These are phyloP conservation scores for Plenodomus tracheiphilus DNA, from an alignment of 2,329 filamentous ascomycete genomes.

Conservation along the genomic window DNA sequence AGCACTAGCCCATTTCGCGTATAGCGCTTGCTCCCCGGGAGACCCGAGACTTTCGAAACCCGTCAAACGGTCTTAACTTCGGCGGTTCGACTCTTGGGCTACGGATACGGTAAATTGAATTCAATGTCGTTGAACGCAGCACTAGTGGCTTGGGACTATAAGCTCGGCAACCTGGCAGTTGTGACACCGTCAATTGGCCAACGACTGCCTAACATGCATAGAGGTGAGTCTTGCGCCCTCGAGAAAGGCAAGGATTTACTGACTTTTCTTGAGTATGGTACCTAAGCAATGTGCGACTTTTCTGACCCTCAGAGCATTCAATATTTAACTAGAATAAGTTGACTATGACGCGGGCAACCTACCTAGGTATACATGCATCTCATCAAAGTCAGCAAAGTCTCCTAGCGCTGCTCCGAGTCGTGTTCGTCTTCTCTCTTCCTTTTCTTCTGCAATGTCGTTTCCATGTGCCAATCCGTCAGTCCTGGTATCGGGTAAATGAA, in stretches of 20 bases:
- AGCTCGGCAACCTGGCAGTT: background rate
- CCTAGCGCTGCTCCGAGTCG: too few species aligned
- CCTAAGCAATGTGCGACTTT: too few species aligned
- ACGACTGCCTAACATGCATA: too few species aligned
- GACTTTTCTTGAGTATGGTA: too few species aligned
- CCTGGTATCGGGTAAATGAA: slow-evolving; percentile 9
- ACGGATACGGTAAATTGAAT: slow-evolving; percentile 13
- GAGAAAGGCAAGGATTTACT: too few species aligned
- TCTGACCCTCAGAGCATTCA: too few species aligned
- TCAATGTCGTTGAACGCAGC: slow-evolving; percentile 17
- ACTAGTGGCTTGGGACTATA: slow-evolving; percentile 25
- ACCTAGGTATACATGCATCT: too few species aligned
- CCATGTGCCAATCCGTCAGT: background rate
- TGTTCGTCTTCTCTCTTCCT: background rate
- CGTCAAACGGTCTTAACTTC: background rate
- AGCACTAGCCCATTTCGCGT: background rate
- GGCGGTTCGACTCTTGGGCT: slow-evolving; percentile 1
- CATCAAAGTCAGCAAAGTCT: too few species aligned
- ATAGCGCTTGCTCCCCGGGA: background rate
- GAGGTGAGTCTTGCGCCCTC: too few species aligned
- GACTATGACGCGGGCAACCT: too few species aligned
- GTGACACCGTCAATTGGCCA: too few species aligned
- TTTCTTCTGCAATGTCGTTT: background rate
- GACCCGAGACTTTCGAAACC: background rate
- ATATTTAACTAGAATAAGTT: too few species aligned